Conservation (phyloP, 2,329 filamentous ascomycete genomes). For the Camillea tinctor region DNA sequence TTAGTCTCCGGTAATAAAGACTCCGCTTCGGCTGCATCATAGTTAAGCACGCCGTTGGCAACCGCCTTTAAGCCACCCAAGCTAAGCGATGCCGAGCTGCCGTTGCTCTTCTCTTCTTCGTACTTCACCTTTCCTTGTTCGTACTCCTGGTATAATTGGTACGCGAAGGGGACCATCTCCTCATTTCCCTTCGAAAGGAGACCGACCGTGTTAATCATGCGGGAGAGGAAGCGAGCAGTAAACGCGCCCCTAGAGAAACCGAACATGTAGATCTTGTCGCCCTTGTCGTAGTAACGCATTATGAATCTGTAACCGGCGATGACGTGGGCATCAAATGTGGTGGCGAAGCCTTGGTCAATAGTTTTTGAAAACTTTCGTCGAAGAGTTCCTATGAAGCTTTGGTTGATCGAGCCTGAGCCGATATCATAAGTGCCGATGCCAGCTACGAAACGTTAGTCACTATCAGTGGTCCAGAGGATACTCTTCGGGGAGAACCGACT, state of each 20-base stretch:
- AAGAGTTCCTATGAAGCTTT: not conserved
- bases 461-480: not conserved
- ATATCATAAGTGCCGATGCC: not conserved
- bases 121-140: not conserved
- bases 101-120: not conserved
- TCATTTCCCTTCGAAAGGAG: conserved; percentile 49
- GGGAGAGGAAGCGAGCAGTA: conserved; percentile 46
- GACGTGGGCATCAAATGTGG: not conserved
- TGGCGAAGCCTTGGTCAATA: not conserved
- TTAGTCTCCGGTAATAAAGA: not conserved
- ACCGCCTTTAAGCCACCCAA: not conserved
- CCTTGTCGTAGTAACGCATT: conserved; percentile 21
- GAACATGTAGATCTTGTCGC: conserved; percentile 50
- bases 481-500: not conserved
- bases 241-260: conserved; percentile 50
- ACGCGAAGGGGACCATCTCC: conserved; percentile 50
- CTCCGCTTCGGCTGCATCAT: not conserved
- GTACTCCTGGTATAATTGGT: not conserved
- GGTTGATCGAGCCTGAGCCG: not conserved
- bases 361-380: not conserved
- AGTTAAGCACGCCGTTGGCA: not conserved
- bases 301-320: not conserved
- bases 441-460: not conserved
- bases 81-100: not conserved
- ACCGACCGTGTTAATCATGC: conserved; percentile 46